phyloP scores from a whole-genome alignment of 1,284 basidiomycete species.

The Vanrija pseudolonga region DNA sequence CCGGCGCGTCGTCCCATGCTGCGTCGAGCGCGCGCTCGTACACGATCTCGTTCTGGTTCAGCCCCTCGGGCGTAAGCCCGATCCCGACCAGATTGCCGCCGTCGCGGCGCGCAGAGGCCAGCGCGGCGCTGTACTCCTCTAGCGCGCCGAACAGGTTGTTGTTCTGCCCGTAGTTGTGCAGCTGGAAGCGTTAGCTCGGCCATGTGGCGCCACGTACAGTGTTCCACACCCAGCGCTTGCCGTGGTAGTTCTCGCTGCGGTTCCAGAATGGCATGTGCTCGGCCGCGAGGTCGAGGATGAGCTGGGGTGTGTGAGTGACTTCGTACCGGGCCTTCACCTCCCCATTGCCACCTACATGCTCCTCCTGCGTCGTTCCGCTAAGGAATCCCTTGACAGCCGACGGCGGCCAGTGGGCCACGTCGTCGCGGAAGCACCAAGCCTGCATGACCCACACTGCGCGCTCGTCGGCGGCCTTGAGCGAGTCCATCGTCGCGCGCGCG shows the following conservation, averaged over 20 bases:
- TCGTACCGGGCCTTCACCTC: slow-evolving; percentile 17
- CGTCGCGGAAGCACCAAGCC: slow-evolving; percentile 51
- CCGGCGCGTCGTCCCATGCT: slow-evolving; percentile 48
- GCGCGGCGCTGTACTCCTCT: slow-evolving; percentile 5
- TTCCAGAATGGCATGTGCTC: slow-evolving; percentile 53
- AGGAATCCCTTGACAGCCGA: slow-evolving; percentile 39
- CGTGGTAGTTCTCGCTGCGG: slow-evolving; percentile 49
- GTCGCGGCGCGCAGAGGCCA: slow-evolving; percentile 1
- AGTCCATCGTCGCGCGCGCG: slow-evolving; percentile 46
- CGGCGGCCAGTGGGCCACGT: slow-evolving; percentile 48
- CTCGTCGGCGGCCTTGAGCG: slow-evolving; percentile 50
- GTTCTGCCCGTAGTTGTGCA: slow-evolving; percentile 51
- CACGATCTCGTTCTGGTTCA: slow-evolving; percentile 53
- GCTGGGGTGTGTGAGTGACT: no score
- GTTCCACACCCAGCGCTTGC: slow-evolving; percentile 54
- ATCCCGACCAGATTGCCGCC: slow-evolving; percentile 32
- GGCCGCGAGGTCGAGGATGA: slow-evolving; percentile 53
- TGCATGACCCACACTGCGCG: slow-evolving; percentile 53
- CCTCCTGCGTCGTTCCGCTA: neutral
- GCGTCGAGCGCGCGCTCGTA: slow-evolving; percentile 53
- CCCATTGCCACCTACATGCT: neutral
- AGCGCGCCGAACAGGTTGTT: slow-evolving; percentile 51
- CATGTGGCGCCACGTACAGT: slow-evolving; percentile 25
- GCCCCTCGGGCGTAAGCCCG: slow-evolving; percentile 52
- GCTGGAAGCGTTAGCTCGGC: slow-evolving; percentile 8